Percentiles rank a stretch among this genome's conserved stretches.
phyloP scores from a whole-genome alignment of 75 land plant genomes.

The Selaginella tamariscina region DNA sequence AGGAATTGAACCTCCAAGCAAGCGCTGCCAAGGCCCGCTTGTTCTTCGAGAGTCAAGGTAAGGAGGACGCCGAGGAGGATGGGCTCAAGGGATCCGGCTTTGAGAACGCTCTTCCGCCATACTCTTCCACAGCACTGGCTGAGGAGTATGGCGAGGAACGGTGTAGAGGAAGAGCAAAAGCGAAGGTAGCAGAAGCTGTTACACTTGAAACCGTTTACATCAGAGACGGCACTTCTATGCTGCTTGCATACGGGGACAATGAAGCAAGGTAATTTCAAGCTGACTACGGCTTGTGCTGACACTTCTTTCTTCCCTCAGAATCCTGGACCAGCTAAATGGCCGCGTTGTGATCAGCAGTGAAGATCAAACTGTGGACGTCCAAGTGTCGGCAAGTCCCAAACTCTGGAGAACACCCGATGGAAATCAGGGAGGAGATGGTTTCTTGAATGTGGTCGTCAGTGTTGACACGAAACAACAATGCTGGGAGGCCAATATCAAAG shows the following conservation, averaged over 20 bases:
- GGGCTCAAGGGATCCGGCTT: no score
- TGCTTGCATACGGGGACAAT: slow-evolving; percentile 82
- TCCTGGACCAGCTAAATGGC: slow-evolving; percentile 73
- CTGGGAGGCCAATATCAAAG: slow-evolving; percentile 81
- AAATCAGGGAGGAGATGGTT: slow-evolving; percentile 43
- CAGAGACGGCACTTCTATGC: slow-evolving; percentile 61
- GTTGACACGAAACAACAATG: slow-evolving; percentile 61
- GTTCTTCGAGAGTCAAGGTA: not conserved
- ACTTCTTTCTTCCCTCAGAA: slow-evolving; percentile 29
- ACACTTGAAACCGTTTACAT: slow-evolving; percentile 76
- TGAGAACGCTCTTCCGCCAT: no score
- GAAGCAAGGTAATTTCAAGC: slow-evolving; percentile 64
- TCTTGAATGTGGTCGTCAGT: slow-evolving; percentile 62
- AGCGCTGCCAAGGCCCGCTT: not conserved
- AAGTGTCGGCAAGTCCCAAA: slow-evolving; percentile 60
- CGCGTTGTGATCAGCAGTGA: slow-evolving; percentile 55
- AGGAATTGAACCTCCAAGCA: not conserved
- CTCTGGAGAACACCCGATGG: slow-evolving; percentile 52
- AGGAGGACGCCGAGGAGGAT: no score
- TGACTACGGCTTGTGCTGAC: not conserved
- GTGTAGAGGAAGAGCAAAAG: no score
- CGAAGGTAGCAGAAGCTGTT: slow-evolving; percentile 34
- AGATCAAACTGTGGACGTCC: slow-evolving; percentile 58
- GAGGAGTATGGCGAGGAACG: no score
- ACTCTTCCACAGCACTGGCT: not conserved